Percentiles rank a stretch among this genome's conserved stretches.
phyloP scores from a whole-genome alignment of 345 rosid species.

The Gossypium raimondii region DNA sequence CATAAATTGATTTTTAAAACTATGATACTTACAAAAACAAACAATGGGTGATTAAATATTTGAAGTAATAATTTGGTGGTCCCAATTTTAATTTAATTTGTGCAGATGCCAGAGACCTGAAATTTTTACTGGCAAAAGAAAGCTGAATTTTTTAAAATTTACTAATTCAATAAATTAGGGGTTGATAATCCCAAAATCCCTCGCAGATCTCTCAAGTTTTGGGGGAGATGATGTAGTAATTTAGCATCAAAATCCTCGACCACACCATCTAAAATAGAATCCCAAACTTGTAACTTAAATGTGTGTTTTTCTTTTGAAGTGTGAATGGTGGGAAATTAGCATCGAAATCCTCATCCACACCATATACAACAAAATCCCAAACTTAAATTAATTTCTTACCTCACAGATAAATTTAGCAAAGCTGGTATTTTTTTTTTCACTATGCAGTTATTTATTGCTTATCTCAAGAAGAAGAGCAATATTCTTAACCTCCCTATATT shows the following conservation, averaged over 20 bases:
- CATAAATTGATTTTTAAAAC: not conserved
- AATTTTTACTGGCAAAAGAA: not conserved
- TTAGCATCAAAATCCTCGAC: too few species aligned
- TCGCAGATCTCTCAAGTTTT: too few species aligned
- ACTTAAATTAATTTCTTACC: not conserved
- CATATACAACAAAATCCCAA: not conserved
- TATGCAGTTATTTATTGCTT: not conserved
- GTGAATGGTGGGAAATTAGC: not conserved
- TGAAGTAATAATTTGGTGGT: not conserved
- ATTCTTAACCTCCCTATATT: constrained; percentile 6
- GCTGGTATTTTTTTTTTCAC: not conserved
- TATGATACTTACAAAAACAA: too few species aligned
- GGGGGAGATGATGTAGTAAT: too few species aligned
- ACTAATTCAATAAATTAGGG: not conserved
- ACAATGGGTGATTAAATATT: not conserved
- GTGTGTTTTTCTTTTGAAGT: too few species aligned
- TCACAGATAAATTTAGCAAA: not conserved
- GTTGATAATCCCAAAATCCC: not conserved
- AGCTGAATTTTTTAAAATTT: too few species aligned
- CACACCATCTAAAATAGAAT: too few species aligned
- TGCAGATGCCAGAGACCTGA: not conserved
- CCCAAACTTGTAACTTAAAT: too few species aligned
- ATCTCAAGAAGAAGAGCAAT: not conserved
- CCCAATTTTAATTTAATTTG: not conserved
- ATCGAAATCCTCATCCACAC: not conserved